A percentile compares a stretch with the other conserved stretches of the same genome.
Conservation (phyloP, 2,329 filamentous ascomycete species). For the Coniella vitis region DNA sequence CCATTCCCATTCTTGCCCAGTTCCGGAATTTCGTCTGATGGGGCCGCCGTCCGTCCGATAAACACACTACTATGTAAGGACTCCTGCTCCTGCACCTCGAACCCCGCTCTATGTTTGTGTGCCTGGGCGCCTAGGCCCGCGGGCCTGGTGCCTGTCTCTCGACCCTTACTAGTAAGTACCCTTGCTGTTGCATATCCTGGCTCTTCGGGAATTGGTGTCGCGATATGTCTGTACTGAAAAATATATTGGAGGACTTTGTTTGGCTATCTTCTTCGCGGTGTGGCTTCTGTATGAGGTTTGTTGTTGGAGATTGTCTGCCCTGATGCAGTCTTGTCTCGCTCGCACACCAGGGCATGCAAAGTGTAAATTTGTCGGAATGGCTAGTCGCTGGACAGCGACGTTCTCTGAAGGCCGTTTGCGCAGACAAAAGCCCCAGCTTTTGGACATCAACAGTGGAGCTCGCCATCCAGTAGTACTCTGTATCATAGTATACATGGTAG, state of each 20-base stretch:
- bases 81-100: too few relatives aligned
- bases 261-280: too few relatives aligned
- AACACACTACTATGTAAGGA: slow-evolving; percentile 1
- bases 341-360: neutral
- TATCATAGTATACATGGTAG: too few relatives aligned
- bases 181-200: too few relatives aligned
- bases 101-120: neutral
- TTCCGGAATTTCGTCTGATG: slow-evolving; percentile 11
- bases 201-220: too few relatives aligned
- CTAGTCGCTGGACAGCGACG: neutral
- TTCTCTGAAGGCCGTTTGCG: neutral
- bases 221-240: too few relatives aligned
- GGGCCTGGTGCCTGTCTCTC: neutral
- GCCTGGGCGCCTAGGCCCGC: slow-evolving; percentile 1
- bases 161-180: neutral
- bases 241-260: too few relatives aligned
- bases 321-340: neutral
- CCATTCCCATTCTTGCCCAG: slow-evolving; percentile 5
- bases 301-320: too few relatives aligned
- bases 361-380: neutral
- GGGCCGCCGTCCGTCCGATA: slow-evolving; percentile 2
- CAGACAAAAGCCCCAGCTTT: neutral
- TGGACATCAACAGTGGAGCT: slow-evolving; percentile 4
- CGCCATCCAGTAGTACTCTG: neutral
- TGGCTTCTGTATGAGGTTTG: too few relatives aligned